Evolutionary conservation across 495 filamentous ascomycete species (phyloP).

Genomic region (Xylaria nigripes): DNA sequence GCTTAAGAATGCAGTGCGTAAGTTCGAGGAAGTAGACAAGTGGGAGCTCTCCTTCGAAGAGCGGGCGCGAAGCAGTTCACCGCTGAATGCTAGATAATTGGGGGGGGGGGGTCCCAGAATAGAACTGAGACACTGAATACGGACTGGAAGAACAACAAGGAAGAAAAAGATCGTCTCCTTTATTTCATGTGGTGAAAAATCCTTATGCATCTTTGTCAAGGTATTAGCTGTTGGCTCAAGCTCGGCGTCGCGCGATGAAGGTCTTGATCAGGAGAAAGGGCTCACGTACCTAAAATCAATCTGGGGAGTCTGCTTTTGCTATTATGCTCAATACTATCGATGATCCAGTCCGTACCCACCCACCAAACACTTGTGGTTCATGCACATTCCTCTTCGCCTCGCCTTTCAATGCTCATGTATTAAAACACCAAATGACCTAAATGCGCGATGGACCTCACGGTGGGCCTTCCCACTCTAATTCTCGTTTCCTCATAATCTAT

Average conservation of each 20-base stretch:
- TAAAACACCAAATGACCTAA: too few relatives aligned
- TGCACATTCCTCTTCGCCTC: too few relatives aligned
- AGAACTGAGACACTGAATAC: not conserved
- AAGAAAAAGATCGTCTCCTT: not conserved
- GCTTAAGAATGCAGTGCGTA: slow-evolving; percentile 37
- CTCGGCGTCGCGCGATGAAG: not conserved
- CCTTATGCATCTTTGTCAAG: not conserved
- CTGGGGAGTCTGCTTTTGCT: not conserved
- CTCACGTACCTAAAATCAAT: slow-evolving; percentile 4
- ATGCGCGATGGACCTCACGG: too few relatives aligned
- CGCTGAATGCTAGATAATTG: slow-evolving; percentile 27
- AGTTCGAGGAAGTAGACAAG: slow-evolving; percentile 45
- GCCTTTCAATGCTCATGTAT: too few relatives aligned
- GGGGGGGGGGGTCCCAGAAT: not conserved
- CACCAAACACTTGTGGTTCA: not conserved
- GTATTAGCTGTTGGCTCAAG: slow-evolving; percentile 1
- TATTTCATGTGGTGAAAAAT: not conserved
- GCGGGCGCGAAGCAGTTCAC: slow-evolving; percentile 29
- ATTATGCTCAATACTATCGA: slow-evolving; percentile 1
- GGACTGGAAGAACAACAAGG: not conserved
- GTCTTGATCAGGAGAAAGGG: not conserved
- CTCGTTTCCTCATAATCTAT: too few relatives aligned
- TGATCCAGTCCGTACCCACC: not conserved
- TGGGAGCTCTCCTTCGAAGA: slow-evolving; percentile 44
- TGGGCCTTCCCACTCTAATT: too few relatives aligned